Percentiles rank a stretch among this genome's conserved stretches.
These are phyloP conservation scores for Colletotrichum lentis DNA, from an alignment of 2,329 filamentous ascomycete species.

Conservation along the genomic window DNA sequence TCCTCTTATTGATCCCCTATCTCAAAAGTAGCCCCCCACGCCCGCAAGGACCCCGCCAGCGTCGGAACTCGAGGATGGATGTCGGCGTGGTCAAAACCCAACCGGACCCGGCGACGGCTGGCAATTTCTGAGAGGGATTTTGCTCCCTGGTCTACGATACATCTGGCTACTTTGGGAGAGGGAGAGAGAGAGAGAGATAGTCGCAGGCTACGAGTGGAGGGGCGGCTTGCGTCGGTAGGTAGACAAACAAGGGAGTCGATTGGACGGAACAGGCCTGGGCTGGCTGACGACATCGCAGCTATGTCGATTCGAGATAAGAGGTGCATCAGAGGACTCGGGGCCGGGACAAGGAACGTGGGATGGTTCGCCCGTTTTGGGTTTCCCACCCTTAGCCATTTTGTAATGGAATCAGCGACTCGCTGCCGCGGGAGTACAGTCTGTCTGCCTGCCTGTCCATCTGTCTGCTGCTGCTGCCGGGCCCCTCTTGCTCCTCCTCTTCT, in stretches of 20 bases:
- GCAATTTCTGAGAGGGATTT: neutral
- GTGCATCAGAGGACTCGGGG: conserved; percentile 18
- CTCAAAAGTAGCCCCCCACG: neutral
- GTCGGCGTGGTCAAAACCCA: neutral
- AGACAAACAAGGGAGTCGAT: conserved; percentile 20
- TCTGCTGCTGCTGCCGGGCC: neutral
- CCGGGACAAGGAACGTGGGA: conserved; percentile 25
- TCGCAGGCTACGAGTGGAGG: neutral
- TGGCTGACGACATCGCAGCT: conserved; percentile 37
- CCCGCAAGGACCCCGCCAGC: neutral
- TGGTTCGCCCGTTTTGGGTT: neutral
- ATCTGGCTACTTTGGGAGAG: neutral
- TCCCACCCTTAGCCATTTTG: conserved; percentile 27
- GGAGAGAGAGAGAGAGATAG: neutral
- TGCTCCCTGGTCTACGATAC: conserved; percentile 13
- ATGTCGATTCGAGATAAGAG: conserved; percentile 37
- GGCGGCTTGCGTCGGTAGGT: conserved; percentile 1
- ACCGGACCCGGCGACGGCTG: conserved; percentile 17
- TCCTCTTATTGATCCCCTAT: neutral
- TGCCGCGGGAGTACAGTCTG: conserved; percentile 14
- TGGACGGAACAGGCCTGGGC: conserved; percentile 34
- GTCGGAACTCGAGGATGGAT: neutral
- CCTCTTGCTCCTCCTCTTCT: neutral
- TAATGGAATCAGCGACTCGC: conserved; percentile 37
- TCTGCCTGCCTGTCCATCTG: neutral